Percentiles rank a stretch among this genome's conserved stretches.
phyloP scores from a whole-genome alignment of 257 asterid genomes.

The Cruciata laevipes region DNA sequence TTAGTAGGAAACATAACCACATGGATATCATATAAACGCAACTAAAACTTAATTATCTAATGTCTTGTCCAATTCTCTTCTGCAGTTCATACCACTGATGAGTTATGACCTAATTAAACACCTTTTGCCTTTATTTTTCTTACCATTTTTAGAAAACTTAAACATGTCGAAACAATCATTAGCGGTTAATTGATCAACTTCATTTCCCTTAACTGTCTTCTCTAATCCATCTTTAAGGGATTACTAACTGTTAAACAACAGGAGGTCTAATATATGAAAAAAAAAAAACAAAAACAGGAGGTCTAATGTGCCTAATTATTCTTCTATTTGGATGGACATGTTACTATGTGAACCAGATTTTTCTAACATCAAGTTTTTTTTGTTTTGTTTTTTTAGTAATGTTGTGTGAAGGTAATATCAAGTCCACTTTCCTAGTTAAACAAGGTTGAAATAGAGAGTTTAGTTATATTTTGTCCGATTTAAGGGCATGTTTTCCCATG shows the following conservation, averaged over 20 bases:
- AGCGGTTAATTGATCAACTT: conserved; percentile 9
- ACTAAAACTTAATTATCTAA: conserved; percentile 40
- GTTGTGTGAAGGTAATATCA: too few relatives aligned
- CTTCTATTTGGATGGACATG: not conserved
- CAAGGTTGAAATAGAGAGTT: not conserved
- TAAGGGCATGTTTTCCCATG: too few relatives aligned
- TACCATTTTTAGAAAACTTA: conserved; percentile 34
- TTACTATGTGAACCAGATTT: not conserved
- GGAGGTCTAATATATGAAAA: not conserved
- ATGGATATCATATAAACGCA: conserved; percentile 55
- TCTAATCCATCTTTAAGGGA: not conserved
- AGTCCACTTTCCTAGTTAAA: not conserved
- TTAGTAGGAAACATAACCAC: conserved; percentile 66
- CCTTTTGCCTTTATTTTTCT: conserved; percentile 8
- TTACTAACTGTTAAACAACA: not conserved
- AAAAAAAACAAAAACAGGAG: too few relatives aligned
- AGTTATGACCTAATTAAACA: conserved; percentile 28
- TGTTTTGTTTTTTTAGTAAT: too few relatives aligned
- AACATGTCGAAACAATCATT: conserved; percentile 34
- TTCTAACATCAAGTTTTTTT: too few relatives aligned
- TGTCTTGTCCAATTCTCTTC: conserved; percentile 44
- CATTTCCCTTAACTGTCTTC: not conserved
- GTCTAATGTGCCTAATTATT: not conserved
- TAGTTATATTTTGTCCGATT: too few relatives aligned
- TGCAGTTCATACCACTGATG: conserved; percentile 15